Evolutionary conservation across 352 stramenopile genomes (phyloP).

Genomic region (Phytophthora hybrid): DNA sequence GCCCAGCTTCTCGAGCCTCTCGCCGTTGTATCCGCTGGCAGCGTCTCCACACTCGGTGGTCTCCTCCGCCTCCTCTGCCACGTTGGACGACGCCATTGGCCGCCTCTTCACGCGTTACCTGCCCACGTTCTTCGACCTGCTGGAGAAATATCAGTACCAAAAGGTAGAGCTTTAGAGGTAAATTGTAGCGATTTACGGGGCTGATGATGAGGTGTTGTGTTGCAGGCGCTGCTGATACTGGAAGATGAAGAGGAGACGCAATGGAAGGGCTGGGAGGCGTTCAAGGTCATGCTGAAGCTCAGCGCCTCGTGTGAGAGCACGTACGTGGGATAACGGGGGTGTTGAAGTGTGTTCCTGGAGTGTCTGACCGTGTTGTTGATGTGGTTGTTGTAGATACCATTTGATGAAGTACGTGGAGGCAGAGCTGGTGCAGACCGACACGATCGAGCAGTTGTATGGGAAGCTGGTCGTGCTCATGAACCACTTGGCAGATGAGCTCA

Average conservation of each 20-base stretch:
- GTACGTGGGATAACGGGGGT: slow-evolving; percentile 29
- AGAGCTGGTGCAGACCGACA: slow-evolving; percentile 56
- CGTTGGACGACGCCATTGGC: slow-evolving; percentile 57
- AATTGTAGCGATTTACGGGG: background rate
- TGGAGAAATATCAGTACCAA: slow-evolving; percentile 71
- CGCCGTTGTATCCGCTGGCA: slow-evolving; percentile 51
- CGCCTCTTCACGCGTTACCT: slow-evolving; percentile 63
- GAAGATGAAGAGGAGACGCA: slow-evolving; percentile 49
- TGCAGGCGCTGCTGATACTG: slow-evolving; percentile 51
- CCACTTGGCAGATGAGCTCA: slow-evolving; percentile 63
- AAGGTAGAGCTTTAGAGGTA: slow-evolving; percentile 27
- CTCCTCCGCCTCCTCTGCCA: slow-evolving; percentile 26
- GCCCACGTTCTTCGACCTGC: slow-evolving; percentile 66
- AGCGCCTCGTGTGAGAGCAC: slow-evolving; percentile 73
- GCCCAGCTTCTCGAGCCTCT: slow-evolving; percentile 52
- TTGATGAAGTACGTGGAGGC: slow-evolving; percentile 76
- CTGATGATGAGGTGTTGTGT: background rate
- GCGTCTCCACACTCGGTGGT: slow-evolving; percentile 31
- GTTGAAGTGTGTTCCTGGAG: no score
- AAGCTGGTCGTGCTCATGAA: slow-evolving; percentile 71
- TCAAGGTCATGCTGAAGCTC: slow-evolving; percentile 66
- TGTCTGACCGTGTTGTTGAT: background rate
- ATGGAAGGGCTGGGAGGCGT: slow-evolving; percentile 62
- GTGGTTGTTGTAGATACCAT: slow-evolving; percentile 50
- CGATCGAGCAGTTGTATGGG: slow-evolving; percentile 70